Percentiles rank a stretch among this genome's conserved stretches.
Conservation (phyloP, 1,284 basidiomycete genomes). For the Apiotrichum porosum region DNA sequence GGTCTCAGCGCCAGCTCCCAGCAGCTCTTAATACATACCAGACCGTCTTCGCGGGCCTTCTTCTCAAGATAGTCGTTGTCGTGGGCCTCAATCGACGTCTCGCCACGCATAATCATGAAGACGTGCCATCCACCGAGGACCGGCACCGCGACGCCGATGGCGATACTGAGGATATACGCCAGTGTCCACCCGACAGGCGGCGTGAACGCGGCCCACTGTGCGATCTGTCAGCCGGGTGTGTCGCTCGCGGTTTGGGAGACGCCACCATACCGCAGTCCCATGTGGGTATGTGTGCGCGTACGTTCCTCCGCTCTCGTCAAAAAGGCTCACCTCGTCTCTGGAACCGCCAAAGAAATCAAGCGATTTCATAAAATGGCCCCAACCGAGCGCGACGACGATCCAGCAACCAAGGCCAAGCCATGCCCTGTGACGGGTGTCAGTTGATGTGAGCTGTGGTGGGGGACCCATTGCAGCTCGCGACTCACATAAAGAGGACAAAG, state of each 20-base stretch:
- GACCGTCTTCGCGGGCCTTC: constrained; percentile 63
- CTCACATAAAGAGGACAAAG: constrained; percentile 85
- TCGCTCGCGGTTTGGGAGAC: neutral
- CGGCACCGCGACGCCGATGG: constrained; percentile 67
- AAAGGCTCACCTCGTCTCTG: too few relatives aligned
- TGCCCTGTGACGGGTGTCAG: constrained; percentile 55
- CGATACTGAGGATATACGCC: constrained; percentile 68
- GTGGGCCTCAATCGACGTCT: constrained; percentile 86
- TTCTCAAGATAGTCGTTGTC: constrained; percentile 77
- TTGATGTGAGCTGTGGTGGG: constrained; percentile 45
- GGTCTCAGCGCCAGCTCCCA: neutral
- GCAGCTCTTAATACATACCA: constrained; percentile 53
- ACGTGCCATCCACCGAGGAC: constrained; percentile 80
- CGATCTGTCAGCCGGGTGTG: constrained; percentile 1
- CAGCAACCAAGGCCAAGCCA: constrained; percentile 65
- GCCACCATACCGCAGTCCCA: too few relatives aligned
- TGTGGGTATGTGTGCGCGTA: too few relatives aligned
- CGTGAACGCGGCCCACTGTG: constrained; percentile 61
- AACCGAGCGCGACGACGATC: constrained; percentile 60
- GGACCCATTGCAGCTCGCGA: too few relatives aligned
- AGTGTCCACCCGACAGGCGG: constrained; percentile 69
- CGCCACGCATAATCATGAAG: constrained; percentile 67
- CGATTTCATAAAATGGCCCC: constrained; percentile 55
- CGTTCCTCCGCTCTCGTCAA: too few relatives aligned
- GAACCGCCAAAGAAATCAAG: constrained; percentile 52